phyloP scores from a whole-genome alignment of 73 alveolate species.

The Paramecium tetraurelia region DNA sequence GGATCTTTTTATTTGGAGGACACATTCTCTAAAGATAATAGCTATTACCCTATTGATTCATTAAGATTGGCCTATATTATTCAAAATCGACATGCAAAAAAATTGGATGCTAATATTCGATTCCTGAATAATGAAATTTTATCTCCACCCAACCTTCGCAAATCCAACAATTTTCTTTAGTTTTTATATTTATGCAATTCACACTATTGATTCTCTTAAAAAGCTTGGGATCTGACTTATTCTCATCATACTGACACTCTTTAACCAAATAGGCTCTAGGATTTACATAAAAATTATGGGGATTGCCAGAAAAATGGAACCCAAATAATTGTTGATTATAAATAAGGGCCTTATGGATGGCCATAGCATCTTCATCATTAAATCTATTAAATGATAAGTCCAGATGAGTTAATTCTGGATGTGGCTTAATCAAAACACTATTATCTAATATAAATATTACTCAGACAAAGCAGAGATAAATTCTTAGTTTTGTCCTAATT shows the following conservation, averaged over 20 bases:
- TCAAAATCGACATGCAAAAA: conserved; percentile 60
- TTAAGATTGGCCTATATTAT: conserved; percentile 48
- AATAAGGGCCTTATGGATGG: background rate
- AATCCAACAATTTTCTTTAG: conserved; percentile 59
- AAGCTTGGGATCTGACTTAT: background rate
- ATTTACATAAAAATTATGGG: conserved; percentile 7
- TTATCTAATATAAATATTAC: background rate
- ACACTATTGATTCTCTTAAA: conserved; percentile 7
- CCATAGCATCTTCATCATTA: conserved; percentile 29
- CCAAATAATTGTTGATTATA: conserved; percentile 28
- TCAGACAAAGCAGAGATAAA: conserved; percentile 5
- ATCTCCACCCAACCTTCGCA: conserved; percentile 63
- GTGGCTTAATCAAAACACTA: conserved; percentile 33
- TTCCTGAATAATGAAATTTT: conserved; percentile 12
- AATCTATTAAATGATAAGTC: conserved; percentile 53
- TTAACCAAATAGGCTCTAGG: conserved; percentile 51
- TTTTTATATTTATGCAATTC: conserved; percentile 5
- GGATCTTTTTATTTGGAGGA: conserved; percentile 48
- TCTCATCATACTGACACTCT: background rate
- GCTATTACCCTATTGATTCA: background rate
- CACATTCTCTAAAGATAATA: conserved; percentile 47
- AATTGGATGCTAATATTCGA: conserved; percentile 21
- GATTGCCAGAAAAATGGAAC: conserved; percentile 52
- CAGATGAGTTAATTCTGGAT: conserved; percentile 50
- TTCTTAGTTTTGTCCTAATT: conserved; percentile 17